Percentiles rank a stretch among this genome's conserved stretches.
These are phyloP conservation scores for Sporothrix humicola DNA, from an alignment of 2,329 filamentous ascomycete genomes.

Conservation along the genomic window DNA sequence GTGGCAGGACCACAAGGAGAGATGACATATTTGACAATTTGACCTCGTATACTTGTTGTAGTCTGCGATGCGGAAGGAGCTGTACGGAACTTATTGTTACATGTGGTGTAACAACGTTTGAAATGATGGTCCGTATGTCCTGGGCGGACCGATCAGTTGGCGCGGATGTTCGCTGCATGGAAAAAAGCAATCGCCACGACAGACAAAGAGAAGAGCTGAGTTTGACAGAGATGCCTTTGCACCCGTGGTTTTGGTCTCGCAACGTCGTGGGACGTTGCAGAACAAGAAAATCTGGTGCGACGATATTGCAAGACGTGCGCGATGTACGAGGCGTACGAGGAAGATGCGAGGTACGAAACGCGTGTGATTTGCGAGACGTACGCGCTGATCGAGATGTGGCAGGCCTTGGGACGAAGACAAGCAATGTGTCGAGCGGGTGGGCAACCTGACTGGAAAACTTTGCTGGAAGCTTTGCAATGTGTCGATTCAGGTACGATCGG, in stretches of 20 bases:
- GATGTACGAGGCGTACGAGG: slow-evolving; percentile 16
- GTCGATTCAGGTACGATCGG: neutral
- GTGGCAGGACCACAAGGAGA: slow-evolving; percentile 53
- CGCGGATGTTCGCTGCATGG: slow-evolving; percentile 47
- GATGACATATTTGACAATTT: slow-evolving; percentile 50
- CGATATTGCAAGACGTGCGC: slow-evolving; percentile 14
- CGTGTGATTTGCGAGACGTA: neutral
- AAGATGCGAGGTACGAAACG: neutral
- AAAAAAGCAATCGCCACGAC: slow-evolving; percentile 32
- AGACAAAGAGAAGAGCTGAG: slow-evolving; percentile 22
- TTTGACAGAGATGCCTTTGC: slow-evolving; percentile 35
- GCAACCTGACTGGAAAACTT: neutral
- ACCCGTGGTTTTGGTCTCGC: slow-evolving; percentile 32
- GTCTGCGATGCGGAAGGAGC: slow-evolving; percentile 43
- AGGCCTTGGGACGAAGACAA: neutral
- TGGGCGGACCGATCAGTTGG: slow-evolving; percentile 38
- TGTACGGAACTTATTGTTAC: slow-evolving; percentile 45
- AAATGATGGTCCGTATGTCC: slow-evolving; percentile 47
- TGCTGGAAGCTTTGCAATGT: neutral
- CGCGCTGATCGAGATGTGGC: neutral
- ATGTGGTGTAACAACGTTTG: slow-evolving; percentile 42
- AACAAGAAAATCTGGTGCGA: slow-evolving; percentile 26
- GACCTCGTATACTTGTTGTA: slow-evolving; percentile 53
- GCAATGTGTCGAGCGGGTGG: slow-evolving; percentile 10
- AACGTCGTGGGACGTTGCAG: slow-evolving; percentile 36